phyloP scores from a whole-genome alignment of 1,284 basidiomycete species.

The Flammula alnicola region DNA sequence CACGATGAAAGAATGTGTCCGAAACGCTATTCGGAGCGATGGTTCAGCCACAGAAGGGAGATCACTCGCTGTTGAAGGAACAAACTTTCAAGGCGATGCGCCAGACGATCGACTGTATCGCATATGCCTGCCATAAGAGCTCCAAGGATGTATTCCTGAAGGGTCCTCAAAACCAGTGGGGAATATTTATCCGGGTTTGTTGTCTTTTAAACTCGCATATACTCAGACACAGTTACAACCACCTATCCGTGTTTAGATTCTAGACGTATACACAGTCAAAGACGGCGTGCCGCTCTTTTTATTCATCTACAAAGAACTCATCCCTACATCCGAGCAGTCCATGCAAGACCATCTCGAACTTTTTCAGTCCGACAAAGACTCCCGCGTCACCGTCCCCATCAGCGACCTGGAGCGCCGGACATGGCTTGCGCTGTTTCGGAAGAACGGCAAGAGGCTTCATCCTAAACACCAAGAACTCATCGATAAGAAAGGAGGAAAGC shows the following conservation, averaged over 20 bases:
- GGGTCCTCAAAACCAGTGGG: slow-evolving; percentile 29
- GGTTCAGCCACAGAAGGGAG: slow-evolving; percentile 18
- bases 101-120: slow-evolving; percentile 38
- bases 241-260: too few species aligned
- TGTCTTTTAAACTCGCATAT: not conserved
- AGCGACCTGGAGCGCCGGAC: slow-evolving; percentile 40
- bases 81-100: slow-evolving; percentile 42
- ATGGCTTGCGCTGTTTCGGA: slow-evolving; percentile 34
- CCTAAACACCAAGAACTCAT: slow-evolving; percentile 25
- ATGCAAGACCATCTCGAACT: slow-evolving; percentile 11
- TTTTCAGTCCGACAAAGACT: not conserved
- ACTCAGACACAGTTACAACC: not conserved
- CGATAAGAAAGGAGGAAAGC: not conserved
- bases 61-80: slow-evolving; percentile 20
- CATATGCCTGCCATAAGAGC: slow-evolving; percentile 31
- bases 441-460: slow-evolving; percentile 38
- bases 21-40: slow-evolving; percentile 15
- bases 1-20: slow-evolving; percentile 13
- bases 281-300: slow-evolving; percentile 35
- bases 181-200: slow-evolving; percentile 37
- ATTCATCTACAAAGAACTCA: slow-evolving; percentile 34
- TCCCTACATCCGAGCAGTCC: slow-evolving; percentile 5
- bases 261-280: slow-evolving; percentile 32
- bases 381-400: slow-evolving; percentile 20
- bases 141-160: slow-evolving; percentile 29